Evolutionary conservation across 495 filamentous ascomycete genomes (phyloP).

Genomic region (Tuber borchii): DNA sequence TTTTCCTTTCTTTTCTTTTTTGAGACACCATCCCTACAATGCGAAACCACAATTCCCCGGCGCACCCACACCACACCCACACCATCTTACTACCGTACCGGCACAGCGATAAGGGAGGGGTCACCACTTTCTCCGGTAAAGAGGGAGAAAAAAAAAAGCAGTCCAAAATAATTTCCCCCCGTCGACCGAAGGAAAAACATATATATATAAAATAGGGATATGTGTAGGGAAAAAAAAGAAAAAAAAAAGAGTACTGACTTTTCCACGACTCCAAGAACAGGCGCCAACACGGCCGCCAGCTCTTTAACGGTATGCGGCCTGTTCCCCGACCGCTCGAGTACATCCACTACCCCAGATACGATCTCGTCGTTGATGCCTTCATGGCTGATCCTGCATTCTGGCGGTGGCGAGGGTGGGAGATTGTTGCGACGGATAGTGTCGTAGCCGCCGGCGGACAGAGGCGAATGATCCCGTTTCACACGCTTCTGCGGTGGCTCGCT

Average conservation of each 20-base stretch:
- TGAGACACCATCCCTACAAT: background rate
- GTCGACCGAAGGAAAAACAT: background rate
- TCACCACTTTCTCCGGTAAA: background rate
- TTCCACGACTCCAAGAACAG: conserved; percentile 73
- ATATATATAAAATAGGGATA: background rate
- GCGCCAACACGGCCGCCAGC: conserved; percentile 71
- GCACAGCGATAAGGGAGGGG: conserved; percentile 3
- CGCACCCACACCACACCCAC: conserved; percentile 7
- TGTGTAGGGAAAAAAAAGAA: background rate
- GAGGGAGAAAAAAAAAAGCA: background rate
- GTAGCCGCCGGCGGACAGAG: conserved; percentile 49
- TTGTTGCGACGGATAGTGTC: conserved; percentile 59
- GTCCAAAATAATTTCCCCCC: background rate
- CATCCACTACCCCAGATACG: conserved; percentile 82
- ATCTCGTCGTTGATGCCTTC: conserved; percentile 92
- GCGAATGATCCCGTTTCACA: conserved; percentile 59
- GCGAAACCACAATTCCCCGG: conserved; percentile 5
- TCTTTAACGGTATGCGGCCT: conserved; percentile 91
- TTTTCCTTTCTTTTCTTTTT: background rate
- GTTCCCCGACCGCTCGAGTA: conserved; percentile 87
- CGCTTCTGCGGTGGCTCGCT: conserved; percentile 68
- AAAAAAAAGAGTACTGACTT: conserved; percentile 58
- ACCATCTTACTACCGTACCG: background rate
- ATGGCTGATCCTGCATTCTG: conserved; percentile 66
- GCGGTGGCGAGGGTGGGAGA: conserved; percentile 76